Evolutionary conservation across 768 basidiomycete species (phyloP), one percentile per base, ranked within the genome.

Genomic region (Termitomyces sp.): DNA sequence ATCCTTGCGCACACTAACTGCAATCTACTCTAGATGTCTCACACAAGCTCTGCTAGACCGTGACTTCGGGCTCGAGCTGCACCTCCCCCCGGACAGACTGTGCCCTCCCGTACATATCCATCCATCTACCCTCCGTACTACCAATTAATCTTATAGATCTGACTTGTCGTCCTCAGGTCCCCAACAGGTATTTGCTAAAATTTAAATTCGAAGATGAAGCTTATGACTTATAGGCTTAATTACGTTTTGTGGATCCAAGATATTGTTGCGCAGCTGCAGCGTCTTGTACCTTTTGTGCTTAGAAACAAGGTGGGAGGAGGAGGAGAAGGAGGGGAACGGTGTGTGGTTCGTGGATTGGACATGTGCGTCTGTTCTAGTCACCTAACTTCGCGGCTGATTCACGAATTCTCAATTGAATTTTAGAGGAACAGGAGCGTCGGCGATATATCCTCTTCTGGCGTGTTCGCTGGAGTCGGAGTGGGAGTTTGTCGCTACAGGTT

Each of bases 241-340:
- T 97, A 97, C 64, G 75, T 96, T 5, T 77, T 94, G 5, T 92
- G 90, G 90, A 74, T 92, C 24, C 84, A 92, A 72, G 88, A 92
- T 64, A 76, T 93, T 48, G 59, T 88, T 6, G 61, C 67, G 22
- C 71, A 72, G 4, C 67, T 74, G 33, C 50, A 59, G 53, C 51
- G 64, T 22, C 51, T 50, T 24, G 58, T 65, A 1, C 36, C 65
- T 16, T 36, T 56, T 5, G 55, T 59, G 1, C 46, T 22, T 1
- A 18, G 46, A 34, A 60, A 59, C 13, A 34, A 54, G 13, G 52
- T 37, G 5, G 34, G 24, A 26, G 31, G 31, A 7, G 29, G 6
- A 5, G 18, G n/a, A 20, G 34, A n/a, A 26, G 31, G 31, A 7
- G 29, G 6, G 7, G 18, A 24, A 20, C 12, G n/a, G n/a, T 53